These are phyloP conservation scores for Neofusicoccum umdonicola DNA, from an alignment of 2,329 filamentous ascomycete genomes.

Conservation along the genomic window DNA sequence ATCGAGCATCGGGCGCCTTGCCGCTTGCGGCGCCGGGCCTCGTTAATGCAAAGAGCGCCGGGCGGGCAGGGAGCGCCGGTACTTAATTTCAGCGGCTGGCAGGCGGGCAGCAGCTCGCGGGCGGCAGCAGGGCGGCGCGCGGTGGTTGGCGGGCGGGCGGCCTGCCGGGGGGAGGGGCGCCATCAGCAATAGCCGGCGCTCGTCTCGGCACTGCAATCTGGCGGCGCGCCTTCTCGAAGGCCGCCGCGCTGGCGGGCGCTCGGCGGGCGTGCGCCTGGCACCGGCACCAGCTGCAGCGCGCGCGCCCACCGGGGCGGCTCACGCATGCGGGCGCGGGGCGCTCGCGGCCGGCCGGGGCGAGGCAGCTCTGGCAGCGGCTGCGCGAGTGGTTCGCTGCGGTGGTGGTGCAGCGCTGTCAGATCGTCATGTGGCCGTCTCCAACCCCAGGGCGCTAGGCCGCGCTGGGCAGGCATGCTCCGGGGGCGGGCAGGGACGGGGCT, in stretches of 20 bases:
- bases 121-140: background rate
- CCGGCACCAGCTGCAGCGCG: background rate
- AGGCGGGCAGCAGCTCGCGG: background rate
- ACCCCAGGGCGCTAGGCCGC: slow-evolving; percentile 6
- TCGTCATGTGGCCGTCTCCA: slow-evolving; percentile 14
- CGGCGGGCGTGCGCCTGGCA: too few relatives aligned
- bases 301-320: background rate
- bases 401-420: slow-evolving; percentile 9
- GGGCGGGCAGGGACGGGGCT: slow-evolving; percentile 5
- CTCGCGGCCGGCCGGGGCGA: background rate
- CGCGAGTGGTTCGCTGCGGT: background rate
- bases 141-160: background rate
- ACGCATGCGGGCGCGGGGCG: background rate
- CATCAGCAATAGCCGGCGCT: background rate
- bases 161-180: background rate
- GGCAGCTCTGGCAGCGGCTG: background rate
- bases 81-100: slow-evolving; percentile 3
- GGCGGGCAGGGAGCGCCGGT: background rate
- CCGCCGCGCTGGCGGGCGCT: too few relatives aligned
- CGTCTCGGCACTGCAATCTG: background rate
- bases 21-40: background rate
- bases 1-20: slow-evolving; percentile 9
- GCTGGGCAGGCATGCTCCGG: slow-evolving; percentile 9
- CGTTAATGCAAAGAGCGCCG: slow-evolving; percentile 2
- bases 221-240: background rate